A percentile compares a stretch with the other conserved stretches of the same genome.
Evolutionary conservation across 768 basidiomycete genomes (phyloP).

Genomic region (Dioszegia aurantiaca): DNA sequence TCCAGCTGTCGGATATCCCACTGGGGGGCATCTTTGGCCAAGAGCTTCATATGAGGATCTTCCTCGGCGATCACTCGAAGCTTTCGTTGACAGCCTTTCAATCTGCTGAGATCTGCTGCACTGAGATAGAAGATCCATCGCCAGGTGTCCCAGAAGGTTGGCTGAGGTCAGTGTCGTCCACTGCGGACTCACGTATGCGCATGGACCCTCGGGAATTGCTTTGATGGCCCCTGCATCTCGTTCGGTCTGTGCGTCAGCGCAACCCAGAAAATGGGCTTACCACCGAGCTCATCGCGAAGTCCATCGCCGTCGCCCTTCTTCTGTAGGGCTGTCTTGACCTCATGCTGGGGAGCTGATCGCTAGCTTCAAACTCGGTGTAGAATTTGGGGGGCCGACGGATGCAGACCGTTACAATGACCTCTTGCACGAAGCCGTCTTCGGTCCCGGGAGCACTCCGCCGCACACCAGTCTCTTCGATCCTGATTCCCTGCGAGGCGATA

Average conservation of each 20-base stretch:
- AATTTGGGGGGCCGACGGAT: slow-evolving; percentile 44
- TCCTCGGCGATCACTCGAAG: slow-evolving; percentile 31
- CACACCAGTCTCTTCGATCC: slow-evolving; percentile 9
- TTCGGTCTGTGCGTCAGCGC: slow-evolving; percentile 30
- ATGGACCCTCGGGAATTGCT: slow-evolving; percentile 41
- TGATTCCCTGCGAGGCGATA: slow-evolving; percentile 40
- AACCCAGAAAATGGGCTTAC: slow-evolving; percentile 16
- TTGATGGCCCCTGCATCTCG: slow-evolving; percentile 35
- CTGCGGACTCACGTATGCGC: slow-evolving; percentile 33
- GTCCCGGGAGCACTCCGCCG: neutral
- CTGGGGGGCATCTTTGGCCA: slow-evolving; percentile 12
- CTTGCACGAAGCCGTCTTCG: neutral
- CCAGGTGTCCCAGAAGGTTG: slow-evolving; percentile 44
- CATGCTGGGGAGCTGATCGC: slow-evolving; percentile 15
- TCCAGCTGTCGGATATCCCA: slow-evolving; percentile 22
- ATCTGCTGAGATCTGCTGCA: neutral
- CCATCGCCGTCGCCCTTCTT: slow-evolving; percentile 43
- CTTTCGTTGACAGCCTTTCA: slow-evolving; percentile 21
- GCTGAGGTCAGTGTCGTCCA: slow-evolving; percentile 16
- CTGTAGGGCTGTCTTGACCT: slow-evolving; percentile 15
- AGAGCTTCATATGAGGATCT: slow-evolving; percentile 35
- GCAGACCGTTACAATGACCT: slow-evolving; percentile 41
- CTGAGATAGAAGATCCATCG: slow-evolving; percentile 34
- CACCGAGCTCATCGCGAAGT: slow-evolving; percentile 29
- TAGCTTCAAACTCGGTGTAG: slow-evolving; percentile 29